Percentiles rank a stretch among this genome's conserved stretches.
Evolutionary conservation across 2,329 filamentous ascomycete species (phyloP).

Genomic region (Trichoderma harzianum): DNA sequence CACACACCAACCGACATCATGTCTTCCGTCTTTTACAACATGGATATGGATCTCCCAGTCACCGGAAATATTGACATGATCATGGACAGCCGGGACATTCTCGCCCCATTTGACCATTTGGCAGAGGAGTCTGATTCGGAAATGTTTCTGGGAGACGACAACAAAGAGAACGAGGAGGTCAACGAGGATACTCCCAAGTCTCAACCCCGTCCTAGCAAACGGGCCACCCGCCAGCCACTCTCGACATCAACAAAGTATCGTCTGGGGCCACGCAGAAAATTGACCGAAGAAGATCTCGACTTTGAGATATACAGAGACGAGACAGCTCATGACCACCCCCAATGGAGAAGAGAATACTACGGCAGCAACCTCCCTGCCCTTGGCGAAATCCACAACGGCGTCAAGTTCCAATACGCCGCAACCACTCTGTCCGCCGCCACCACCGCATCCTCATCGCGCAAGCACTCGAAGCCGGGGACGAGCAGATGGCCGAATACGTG

Average conservation of each 20-base stretch:
- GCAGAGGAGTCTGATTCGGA: background rate
- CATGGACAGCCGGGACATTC: background rate
- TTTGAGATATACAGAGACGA: background rate
- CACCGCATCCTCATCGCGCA: background rate
- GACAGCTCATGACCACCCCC: background rate
- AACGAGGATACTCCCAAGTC: background rate
- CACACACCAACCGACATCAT: background rate
- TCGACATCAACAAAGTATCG: background rate
- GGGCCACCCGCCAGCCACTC: background rate
- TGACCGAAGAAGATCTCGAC: background rate
- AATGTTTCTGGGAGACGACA: background rate
- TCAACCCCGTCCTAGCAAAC: background rate
- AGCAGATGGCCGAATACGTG: background rate
- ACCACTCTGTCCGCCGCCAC: background rate
- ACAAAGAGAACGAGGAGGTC: background rate
- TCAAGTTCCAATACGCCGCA: background rate
- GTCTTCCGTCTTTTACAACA: background rate
- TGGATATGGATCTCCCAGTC: background rate
- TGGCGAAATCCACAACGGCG: background rate
- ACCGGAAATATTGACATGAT: background rate
- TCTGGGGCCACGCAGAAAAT: background rate
- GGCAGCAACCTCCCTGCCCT: conserved; percentile 17
- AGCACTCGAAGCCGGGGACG: background rate
- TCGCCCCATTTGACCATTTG: background rate
- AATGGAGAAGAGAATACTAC: background rate